phyloP scores from a whole-genome alignment of 106 monocot species.

The Posidonia australis region DNA sequence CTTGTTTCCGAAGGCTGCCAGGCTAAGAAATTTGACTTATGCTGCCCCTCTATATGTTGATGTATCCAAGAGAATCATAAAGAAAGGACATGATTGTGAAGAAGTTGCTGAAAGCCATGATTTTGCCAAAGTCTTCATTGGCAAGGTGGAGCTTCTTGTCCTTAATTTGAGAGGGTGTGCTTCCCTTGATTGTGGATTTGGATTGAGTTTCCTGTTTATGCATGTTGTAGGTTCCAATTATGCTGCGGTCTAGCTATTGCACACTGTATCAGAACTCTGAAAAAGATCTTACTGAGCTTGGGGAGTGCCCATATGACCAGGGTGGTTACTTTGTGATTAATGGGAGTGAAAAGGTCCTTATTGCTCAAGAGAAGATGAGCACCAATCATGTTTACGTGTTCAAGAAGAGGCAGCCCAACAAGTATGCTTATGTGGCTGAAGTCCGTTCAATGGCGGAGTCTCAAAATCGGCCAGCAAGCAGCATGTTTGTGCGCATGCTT shows the following conservation, averaged over 20 bases:
- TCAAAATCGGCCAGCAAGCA: conserved; percentile 95
- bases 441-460: conserved; percentile 95
- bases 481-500: conserved; percentile 97
- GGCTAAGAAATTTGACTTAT: conserved; percentile 84
- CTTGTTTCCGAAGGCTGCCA: conserved; percentile 84
- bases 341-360: conserved; percentile 95
- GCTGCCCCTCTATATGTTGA: conserved; percentile 91
- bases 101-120: conserved; percentile 87
- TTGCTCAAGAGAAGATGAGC: conserved; percentile 98
- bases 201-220: not conserved
- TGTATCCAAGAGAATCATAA: conserved; percentile 76
- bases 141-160: conserved; percentile 45
- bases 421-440: conserved; percentile 91
- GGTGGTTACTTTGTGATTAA: conserved; percentile 96
- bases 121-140: conserved; percentile 91
- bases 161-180: not conserved
- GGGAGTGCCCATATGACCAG: conserved; percentile 95
- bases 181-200: not conserved
- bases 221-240: conserved; percentile 67
- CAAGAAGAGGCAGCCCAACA: conserved; percentile 97
- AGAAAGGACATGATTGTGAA: conserved; percentile 93
- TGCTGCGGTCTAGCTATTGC: conserved; percentile 91
- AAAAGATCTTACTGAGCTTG: conserved; percentile 90
- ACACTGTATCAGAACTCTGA: conserved; percentile 88
- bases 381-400: conserved; percentile 99